Conservation (phyloP, 495 filamentous ascomycete species). For the Arthonia radiata region DNA sequence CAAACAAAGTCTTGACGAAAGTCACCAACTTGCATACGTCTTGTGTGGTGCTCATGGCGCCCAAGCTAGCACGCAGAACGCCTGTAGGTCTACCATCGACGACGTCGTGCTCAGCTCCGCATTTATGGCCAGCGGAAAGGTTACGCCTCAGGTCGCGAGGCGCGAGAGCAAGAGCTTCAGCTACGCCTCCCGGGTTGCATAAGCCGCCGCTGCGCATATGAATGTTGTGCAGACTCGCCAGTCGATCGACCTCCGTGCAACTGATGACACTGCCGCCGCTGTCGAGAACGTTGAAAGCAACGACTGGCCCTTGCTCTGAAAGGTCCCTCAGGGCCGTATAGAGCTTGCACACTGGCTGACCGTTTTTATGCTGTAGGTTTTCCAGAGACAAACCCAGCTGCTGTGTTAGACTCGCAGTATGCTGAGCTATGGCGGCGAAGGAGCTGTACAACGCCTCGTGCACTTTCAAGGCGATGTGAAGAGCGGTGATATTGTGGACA, state of each 20-base stretch:
- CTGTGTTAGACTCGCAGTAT: conserved; percentile 31
- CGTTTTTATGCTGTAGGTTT: conserved; percentile 32
- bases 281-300: conserved; percentile 42
- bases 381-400: conserved; percentile 25
- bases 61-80: conserved; percentile 39
- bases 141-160: conserved; percentile 36
- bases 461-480: conserved; percentile 41
- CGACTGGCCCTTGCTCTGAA: conserved; percentile 36
- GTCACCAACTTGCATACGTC: conserved; percentile 34
- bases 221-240: conserved; percentile 34
- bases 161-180: conserved; percentile 17
- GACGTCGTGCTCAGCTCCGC: conserved; percentile 25
- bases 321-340: conserved; percentile 38
- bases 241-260: conserved; percentile 34
- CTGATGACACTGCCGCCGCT: conserved; percentile 28
- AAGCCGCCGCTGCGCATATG: conserved; percentile 46
- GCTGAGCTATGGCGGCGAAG: conserved; percentile 34
- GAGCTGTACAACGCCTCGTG: conserved; percentile 36
- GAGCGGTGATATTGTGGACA: conserved; percentile 52
- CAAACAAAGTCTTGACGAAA: conserved; percentile 31
- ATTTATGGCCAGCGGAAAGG: conserved; percentile 38
- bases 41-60: conserved; percentile 39
- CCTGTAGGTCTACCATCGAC: conserved; percentile 32
- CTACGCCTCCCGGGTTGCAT: conserved; percentile 33
- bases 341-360: conserved; percentile 27